phyloP scores from a whole-genome alignment of 2,329 filamentous ascomycete species.

The Beauveria varroae region DNA sequence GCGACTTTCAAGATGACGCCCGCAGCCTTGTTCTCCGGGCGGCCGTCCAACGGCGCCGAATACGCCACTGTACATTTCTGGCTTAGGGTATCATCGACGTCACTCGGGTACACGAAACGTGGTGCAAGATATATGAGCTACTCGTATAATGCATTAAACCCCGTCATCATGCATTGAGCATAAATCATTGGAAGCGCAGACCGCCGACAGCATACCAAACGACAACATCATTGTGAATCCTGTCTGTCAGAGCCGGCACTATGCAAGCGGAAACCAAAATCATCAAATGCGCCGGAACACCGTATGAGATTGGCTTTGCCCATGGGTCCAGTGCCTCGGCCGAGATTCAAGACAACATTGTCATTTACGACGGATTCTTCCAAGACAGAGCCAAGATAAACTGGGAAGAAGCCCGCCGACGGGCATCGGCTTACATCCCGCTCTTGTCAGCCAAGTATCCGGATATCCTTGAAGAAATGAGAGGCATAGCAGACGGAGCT shows the following conservation, averaged over 20 bases:
- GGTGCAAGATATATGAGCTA: neutral
- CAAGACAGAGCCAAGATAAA: neutral
- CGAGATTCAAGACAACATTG: neutral
- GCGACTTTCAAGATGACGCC: neutral
- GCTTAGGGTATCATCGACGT: neutral
- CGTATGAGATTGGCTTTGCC: neutral
- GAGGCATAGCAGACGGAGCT: neutral
- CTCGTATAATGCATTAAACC: neutral
- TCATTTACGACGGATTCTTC: neutral
- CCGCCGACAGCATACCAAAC: neutral
- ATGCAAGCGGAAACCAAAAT: neutral
- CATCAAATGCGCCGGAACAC: neutral
- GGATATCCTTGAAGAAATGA: neutral
- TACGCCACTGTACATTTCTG: neutral
- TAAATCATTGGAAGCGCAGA: neutral
- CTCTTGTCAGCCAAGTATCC: neutral
- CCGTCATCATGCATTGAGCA: neutral
- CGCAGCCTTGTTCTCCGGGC: neutral
- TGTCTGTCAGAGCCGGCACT: neutral
- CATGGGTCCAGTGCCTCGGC: neutral
- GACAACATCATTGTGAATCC: too few species aligned
- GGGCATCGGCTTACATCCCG: neutral
- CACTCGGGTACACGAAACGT: neutral
- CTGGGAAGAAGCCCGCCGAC: neutral
- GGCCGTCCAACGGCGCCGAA: neutral